Conservation (phyloP, 2,329 filamentous ascomycete species). For the Diaporthe amygdali region DNA sequence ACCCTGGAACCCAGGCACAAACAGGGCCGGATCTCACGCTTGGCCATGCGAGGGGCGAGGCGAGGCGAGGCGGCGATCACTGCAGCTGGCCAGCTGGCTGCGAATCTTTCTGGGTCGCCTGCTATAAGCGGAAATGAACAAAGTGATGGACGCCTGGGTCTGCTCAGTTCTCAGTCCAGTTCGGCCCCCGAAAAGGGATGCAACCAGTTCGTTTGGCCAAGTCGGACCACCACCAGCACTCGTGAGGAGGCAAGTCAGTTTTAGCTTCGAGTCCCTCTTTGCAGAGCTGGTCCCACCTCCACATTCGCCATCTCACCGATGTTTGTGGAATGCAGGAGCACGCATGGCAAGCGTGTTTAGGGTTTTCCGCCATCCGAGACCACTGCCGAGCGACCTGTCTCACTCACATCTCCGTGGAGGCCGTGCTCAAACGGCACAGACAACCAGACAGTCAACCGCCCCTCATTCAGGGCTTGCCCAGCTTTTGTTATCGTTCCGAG, state of each 20-base stretch:
- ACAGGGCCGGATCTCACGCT: neutral
- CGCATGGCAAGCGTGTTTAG: constrained; percentile 7
- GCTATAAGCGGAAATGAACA: constrained; percentile 4
- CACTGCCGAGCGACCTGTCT: constrained; percentile 8
- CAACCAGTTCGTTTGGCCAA: neutral
- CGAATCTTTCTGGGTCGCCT: neutral
- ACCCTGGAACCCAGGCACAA: neutral
- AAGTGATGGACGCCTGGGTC: neutral
- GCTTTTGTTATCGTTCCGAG: neutral
- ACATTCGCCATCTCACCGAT: neutral
- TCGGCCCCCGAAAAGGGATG: neutral
- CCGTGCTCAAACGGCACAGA: constrained; percentile 8
- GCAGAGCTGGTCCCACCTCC: neutral
- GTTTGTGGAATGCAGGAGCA: neutral
- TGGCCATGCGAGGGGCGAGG: constrained; percentile 2
- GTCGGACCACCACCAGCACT: neutral
- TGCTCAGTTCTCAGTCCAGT: neutral
- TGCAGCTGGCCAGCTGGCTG: neutral
- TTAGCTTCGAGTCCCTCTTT: neutral
- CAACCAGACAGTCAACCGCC: neutral
- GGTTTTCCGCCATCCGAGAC: neutral
- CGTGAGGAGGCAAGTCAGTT: neutral
- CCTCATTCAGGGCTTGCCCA: neutral
- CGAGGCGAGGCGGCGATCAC: constrained; percentile 7
- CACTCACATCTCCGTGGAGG: neutral